phyloP scores from a whole-genome alignment of 768 basidiomycete genomes.

The Hortiboletus flavorubellus region DNA sequence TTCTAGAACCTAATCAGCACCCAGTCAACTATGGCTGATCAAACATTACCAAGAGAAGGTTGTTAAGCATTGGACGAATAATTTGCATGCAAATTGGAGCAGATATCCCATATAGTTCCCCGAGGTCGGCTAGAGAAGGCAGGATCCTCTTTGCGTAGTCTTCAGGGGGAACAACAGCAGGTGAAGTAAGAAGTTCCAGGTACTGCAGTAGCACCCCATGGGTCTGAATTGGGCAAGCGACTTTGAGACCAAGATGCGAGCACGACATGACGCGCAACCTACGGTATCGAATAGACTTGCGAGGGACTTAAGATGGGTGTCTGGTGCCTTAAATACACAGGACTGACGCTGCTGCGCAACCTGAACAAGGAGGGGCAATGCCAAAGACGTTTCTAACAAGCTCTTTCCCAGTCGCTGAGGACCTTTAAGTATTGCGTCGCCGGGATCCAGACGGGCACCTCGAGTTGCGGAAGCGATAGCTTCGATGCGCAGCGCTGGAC shows the following conservation, averaged over 20 bases:
- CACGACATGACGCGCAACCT: slow-evolving; percentile 33
- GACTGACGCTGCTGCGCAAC: slow-evolving; percentile 89
- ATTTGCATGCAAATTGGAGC: slow-evolving; percentile 93
- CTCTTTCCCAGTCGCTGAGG: slow-evolving; percentile 64
- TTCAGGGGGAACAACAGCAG: slow-evolving; percentile 59
- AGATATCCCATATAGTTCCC: slow-evolving; percentile 72
- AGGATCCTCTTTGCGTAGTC: slow-evolving; percentile 74
- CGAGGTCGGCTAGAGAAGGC: slow-evolving; percentile 72
- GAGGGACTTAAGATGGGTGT: slow-evolving; percentile 81
- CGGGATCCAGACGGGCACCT: slow-evolving; percentile 68
- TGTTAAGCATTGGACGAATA: slow-evolving; percentile 75
- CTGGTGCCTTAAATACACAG: slow-evolving; percentile 70
- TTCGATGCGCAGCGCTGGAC: slow-evolving; percentile 82
- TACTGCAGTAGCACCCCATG: slow-evolving; percentile 93
- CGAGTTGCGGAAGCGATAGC: slow-evolving; percentile 77
- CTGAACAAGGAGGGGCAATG: slow-evolving; percentile 87
- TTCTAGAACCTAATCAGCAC: slow-evolving; percentile 36
- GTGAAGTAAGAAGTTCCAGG: slow-evolving; percentile 78
- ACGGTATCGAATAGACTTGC: slow-evolving; percentile 88
- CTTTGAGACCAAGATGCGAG: slow-evolving; percentile 19
- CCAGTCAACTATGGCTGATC: not conserved
- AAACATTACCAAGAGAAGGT: slow-evolving; percentile 52
- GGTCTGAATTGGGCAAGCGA: slow-evolving; percentile 48
- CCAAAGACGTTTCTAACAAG: slow-evolving; percentile 66
- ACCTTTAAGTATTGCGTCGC: slow-evolving; percentile 60